phyloP scores from a whole-genome alignment of 768 basidiomycete genomes.

The Symmetrospora coprosmae region DNA sequence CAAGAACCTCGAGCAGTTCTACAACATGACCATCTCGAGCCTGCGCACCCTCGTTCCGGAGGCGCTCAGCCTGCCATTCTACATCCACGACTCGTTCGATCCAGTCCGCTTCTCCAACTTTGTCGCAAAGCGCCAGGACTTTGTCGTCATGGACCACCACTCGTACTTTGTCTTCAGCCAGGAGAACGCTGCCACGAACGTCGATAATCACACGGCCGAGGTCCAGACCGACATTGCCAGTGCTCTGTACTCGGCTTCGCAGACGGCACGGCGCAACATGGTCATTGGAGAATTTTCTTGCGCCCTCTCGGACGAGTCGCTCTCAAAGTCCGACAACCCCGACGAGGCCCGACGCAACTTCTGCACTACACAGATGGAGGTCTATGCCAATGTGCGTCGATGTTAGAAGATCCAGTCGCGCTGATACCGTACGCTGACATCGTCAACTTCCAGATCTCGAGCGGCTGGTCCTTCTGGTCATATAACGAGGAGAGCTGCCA shows the following conservation, averaged over 20 bases:
- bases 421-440: no score
- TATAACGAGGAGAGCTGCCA: constrained; percentile 52
- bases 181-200: background rate
- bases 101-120: constrained; percentile 15
- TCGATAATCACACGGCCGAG: background rate
- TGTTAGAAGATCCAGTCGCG: no score
- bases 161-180: constrained; percentile 31
- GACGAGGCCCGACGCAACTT: constrained; percentile 44
- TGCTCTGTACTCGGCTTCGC: constrained; percentile 36
- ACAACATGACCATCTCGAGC: background rate
- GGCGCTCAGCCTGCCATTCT: background rate
- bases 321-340: constrained; percentile 43
- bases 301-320: constrained; percentile 43
- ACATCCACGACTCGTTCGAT: constrained; percentile 4
- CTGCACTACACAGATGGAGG: constrained; percentile 48
- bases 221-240: background rate
- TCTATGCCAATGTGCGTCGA: constrained; percentile 48
- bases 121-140: constrained; percentile 34
- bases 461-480: constrained; percentile 41
- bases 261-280: constrained; percentile 33
- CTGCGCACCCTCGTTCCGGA: background rate
- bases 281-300: constrained; percentile 43
- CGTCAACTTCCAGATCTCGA: no score
- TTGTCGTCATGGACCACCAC: constrained; percentile 37
- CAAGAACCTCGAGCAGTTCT: background rate